Conservation (phyloP, 306 rosid species). For the Pueraria montana region DNA sequence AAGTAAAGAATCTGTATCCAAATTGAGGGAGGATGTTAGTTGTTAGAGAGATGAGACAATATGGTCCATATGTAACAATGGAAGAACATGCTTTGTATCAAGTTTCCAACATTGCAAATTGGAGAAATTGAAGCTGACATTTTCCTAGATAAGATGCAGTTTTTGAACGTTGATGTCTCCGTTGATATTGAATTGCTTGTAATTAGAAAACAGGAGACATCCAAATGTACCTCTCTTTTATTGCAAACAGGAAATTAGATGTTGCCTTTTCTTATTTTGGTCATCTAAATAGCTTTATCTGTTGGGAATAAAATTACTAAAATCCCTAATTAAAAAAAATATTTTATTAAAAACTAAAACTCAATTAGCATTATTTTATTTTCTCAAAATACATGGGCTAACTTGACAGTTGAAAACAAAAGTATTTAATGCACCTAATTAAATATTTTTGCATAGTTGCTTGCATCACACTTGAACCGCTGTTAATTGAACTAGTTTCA, state of each 20-base stretch:
- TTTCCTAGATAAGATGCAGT: not conserved
- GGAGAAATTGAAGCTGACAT: no score
- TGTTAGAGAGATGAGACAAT: constrained; percentile 32
- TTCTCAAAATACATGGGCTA: not conserved
- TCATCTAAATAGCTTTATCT: not conserved
- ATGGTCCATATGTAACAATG: constrained; percentile 39
- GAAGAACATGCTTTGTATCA: constrained; percentile 26
- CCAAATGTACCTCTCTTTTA: constrained; percentile 12
- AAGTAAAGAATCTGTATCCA: constrained; percentile 45
- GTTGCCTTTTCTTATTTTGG: not conserved
- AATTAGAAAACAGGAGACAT: constrained; percentile 18
- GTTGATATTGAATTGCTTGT: constrained; percentile 23
- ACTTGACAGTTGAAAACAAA: not conserved
- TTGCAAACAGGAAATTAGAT: constrained; percentile 9
- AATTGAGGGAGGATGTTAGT: constrained; percentile 37
- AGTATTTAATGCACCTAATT: not conserved
- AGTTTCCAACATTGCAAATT: constrained; percentile 2
- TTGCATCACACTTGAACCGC: not conserved
- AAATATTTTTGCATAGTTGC: not conserved
- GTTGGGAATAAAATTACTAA: not conserved
- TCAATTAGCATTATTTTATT: not conserved
- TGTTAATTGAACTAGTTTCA: not conserved
- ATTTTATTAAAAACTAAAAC: not conserved
- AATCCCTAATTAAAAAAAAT: not conserved
- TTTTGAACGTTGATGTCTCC: not conserved